These are phyloP conservation scores for Salix arbutifolia DNA, from an alignment of 345 rosid species.

Conservation along the genomic window DNA sequence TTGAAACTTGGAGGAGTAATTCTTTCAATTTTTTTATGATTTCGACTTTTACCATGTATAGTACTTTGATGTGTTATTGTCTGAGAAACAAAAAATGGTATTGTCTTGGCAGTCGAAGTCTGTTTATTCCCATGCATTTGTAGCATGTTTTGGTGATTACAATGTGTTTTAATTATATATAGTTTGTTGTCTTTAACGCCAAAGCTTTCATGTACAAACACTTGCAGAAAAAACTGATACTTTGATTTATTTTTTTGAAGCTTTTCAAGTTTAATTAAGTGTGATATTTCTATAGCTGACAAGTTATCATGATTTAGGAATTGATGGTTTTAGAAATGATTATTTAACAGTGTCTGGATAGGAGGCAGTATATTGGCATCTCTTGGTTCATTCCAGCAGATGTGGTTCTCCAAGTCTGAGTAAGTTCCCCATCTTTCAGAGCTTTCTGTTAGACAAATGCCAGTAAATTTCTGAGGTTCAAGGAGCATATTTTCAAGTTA, in stretches of 20 bases:
- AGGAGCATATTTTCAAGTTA: background rate
- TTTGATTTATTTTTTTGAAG: background rate
- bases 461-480: background rate
- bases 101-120: background rate
- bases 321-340: background rate
- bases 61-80: background rate
- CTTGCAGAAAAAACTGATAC: background rate
- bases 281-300: background rate
- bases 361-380: constrained; percentile 92
- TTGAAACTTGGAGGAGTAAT: background rate
- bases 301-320: background rate
- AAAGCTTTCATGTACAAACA: background rate
- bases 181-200: background rate
- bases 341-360: constrained; percentile 78
- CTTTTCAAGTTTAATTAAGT: background rate
- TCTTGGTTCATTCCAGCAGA: constrained; percentile 88
- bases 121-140: background rate
- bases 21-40: background rate
- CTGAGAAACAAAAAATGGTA: background rate
- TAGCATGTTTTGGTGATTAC: background rate
- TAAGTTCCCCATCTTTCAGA: constrained; percentile 26
- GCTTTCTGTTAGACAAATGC: background rate
- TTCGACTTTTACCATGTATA: background rate
- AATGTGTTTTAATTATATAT: background rate
- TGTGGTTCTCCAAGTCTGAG: constrained; percentile 97